Conservation (phyloP, 2,329 filamentous ascomycete species). For the Aureobasidium sp. region DNA sequence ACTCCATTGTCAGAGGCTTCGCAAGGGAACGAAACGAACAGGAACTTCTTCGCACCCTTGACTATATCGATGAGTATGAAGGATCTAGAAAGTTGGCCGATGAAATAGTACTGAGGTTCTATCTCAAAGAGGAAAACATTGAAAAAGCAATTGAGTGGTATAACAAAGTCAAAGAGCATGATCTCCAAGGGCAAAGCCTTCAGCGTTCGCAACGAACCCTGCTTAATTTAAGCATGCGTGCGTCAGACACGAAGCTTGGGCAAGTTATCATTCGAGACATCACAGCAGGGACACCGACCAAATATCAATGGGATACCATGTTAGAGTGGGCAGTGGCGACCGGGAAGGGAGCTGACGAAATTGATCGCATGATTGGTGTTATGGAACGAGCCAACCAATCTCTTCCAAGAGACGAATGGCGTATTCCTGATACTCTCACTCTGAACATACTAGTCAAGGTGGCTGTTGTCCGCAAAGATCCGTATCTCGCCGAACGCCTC, state of each 20-base stretch:
- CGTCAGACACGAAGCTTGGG: constrained; percentile 56
- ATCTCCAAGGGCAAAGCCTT: constrained; percentile 14
- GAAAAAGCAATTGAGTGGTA: constrained; percentile 64
- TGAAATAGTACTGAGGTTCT: constrained; percentile 45
- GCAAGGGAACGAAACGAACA: constrained; percentile 52
- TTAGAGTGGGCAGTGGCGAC: constrained; percentile 69
- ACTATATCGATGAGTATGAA: constrained; percentile 40
- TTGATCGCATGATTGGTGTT: constrained; percentile 64
- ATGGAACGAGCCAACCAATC: constrained; percentile 45
- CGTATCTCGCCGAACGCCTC: constrained; percentile 67
- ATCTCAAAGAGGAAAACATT: constrained; percentile 51
- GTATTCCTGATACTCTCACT: constrained; percentile 51
- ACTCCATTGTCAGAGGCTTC: constrained; percentile 48
- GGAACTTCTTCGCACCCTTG: constrained; percentile 51
- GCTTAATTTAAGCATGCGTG: constrained; percentile 27
- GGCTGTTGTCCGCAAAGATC: constrained; percentile 63
- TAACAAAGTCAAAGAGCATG: constrained; percentile 44
- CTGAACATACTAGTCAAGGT: constrained; percentile 71
- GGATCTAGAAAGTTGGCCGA: neutral
- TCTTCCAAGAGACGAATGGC: constrained; percentile 34
- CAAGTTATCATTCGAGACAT: constrained; percentile 48
- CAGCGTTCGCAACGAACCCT: neutral
- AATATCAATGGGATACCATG: constrained; percentile 58
- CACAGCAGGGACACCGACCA: constrained; percentile 24
- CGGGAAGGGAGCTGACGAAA: constrained; percentile 64